Base-by-base conservation (phyloP, 2,329 filamentous ascomycete genomes). In the Pezicula carpinea region DNA sequence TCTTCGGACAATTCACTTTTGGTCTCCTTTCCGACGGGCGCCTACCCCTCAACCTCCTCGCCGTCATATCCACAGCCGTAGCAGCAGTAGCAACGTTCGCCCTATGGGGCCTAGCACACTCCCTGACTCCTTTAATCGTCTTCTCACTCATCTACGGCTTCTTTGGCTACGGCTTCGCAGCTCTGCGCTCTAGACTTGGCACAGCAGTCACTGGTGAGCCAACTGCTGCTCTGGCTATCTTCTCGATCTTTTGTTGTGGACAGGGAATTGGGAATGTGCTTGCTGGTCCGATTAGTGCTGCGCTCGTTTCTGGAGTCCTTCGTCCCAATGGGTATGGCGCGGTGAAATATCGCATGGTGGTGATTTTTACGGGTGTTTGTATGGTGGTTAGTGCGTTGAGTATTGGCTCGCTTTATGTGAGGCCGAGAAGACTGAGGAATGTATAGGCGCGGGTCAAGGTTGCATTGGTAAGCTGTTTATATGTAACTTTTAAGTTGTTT, bases 101-200 rank as follows among this genome's bases (percentile, higher is more conserved):
- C 0, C 61, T 80, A 7, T 80, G 78, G 79, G 74, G 75, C 3
- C 52, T 77, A 8, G 69, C 70, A 6, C 65, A 66, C 4, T 65
- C 69, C 0, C 60, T 75, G 2, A 66, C 65, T 0, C 53, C 73
- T 1, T 64, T 81, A 1, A 62, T 74, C 0, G 48, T 71, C 0
- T 82, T 80, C 55, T 67, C 71, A 2, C 56, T 77, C 3, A 62
- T 70, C 0, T 82, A 75, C 55, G 78, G 77, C 4, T 79, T 80
- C 64, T 80, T 80, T 48, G 74, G 72, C 0, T 69, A 71, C 18
- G 74, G 72, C 0, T 79, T 74, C 51, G 72, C 66, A 23, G 68
- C 73, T 2, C 76, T 72, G 1, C 76, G 75, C 69, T 65, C 60
- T 4, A 60, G 64, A 19, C 66, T 67, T 62, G 60, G 61, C 7